Base-by-base conservation (phyloP, 2,329 filamentous ascomycete species). In the Xylaria digitata region DNA sequence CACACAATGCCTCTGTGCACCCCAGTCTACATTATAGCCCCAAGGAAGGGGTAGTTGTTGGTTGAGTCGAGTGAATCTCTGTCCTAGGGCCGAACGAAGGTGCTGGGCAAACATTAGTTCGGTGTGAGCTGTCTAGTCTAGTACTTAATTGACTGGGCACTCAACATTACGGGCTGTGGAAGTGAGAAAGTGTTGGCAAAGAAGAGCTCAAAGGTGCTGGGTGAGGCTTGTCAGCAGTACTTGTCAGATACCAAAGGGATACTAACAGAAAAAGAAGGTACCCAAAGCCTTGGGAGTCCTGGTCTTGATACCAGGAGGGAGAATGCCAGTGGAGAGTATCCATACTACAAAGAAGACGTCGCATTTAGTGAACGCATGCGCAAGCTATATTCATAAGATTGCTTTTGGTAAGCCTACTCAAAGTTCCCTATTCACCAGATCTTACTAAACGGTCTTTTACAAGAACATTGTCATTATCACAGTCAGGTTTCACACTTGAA, bases 1-100 rank as follows among this genome's bases (percentile, higher is more conserved):
- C 60, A 66, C 65, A 70, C 52, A 53, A 75, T 77, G 71, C 65
- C 67, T 52, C 61, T 63, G 66, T 64, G 63, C 59, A 66, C 67
- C 61, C 56, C 45, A 53, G 11, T 53, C 49, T 61, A 58, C 59
- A 72, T 23, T 67, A 82, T 82, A 85, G 79, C 83, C 85, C 85
- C 83, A 86, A 83, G 74, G 84, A 68, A 72, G 84, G 84, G 84
- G 84, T 84, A 68, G 73, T 73, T 70, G 75, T 73, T 72, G 74
- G 83, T 74, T 86, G 82, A 80, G 70, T 70, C 62, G 9, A 40
- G 58, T 58, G 62, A 68, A 65, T 66, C 67, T 63, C 63, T 67
- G 59, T 72, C 78, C 72, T 72, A 71, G 56, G 64, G 68, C 59
- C 23, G n/a, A 61, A 52, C 71, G 66, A 69, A 65, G 65, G 63